Evolutionary conservation across 139 green algal species (phyloP), one percentile per base, ranked within the genome.

Genomic region (Coelastrella sp.): DNA sequence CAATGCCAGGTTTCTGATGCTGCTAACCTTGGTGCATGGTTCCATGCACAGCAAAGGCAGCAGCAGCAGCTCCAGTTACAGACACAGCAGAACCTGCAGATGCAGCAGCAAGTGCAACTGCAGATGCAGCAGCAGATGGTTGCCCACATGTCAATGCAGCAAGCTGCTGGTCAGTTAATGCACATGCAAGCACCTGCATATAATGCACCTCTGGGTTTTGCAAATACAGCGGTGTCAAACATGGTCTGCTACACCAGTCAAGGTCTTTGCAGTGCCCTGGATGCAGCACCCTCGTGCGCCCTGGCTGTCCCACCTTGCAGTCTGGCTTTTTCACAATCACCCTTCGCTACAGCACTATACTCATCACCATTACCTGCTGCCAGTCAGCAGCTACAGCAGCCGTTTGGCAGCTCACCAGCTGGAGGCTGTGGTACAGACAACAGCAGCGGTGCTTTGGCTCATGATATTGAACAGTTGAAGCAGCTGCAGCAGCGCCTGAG

Each of bases 21-120:
- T 23, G 50, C 50, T 5, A 57, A 81, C 32, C 34, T 81, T 35
- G 74, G 74, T 37, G 51, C 51, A 4, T 81, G 74, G 74, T 81
- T 81, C 64, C 48, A 59, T 30, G 64, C 30, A 37, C 74, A 81
- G 51, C 74, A 81, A 51, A 50, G 23, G 32, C 74, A 81, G 74
- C 74, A 81, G 74, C 34, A 45, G 74, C 74, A 81, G 34, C 74
- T 80, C 45, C 72, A 80, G 72, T 13, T 37, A 45, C 72, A 80
- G 27, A 13, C 64, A 30, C 72, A 43, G 72, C 11, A 53, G 8
- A 80, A 64, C 27, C 21, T 68, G 34, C 34, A 67, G 19, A 5
- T 37, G 19, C 74, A 81, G 74, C 74, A 81, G 50, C 74, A 81
- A 8, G 74, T 27, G 19, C 51, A 67, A 34, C 40, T 81, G 51